These are phyloP conservation scores for Pythium dissimile DNA, from an alignment of 352 stramenopile genomes.

Conservation along the genomic window DNA sequence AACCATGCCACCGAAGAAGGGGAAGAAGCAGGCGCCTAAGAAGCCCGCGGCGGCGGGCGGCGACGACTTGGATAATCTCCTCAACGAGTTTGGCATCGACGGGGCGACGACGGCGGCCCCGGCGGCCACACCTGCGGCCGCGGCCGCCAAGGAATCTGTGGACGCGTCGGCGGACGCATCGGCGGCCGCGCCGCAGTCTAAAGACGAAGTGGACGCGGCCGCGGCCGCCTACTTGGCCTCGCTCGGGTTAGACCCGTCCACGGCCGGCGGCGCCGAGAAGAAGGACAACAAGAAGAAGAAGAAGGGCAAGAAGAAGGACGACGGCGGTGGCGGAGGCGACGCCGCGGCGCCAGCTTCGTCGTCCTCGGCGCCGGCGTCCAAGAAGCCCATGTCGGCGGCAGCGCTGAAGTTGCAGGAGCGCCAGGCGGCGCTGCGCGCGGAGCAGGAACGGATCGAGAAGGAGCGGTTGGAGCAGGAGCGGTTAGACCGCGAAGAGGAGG, in stretches of 20 bases:
- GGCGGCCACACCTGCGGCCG: slow-evolving; percentile 8
- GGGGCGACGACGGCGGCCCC: slow-evolving; percentile 29
- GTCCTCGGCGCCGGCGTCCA: slow-evolving; percentile 19
- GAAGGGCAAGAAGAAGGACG: slow-evolving; percentile 51
- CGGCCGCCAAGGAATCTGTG: slow-evolving; percentile 8
- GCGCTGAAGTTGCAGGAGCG: slow-evolving; percentile 72
- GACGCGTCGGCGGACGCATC: slow-evolving; percentile 10
- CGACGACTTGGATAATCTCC: slow-evolving; percentile 68
- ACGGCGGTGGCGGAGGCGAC: background rate
- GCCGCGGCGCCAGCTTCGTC: slow-evolving; percentile 4
- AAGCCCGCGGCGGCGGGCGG: slow-evolving; percentile 37
- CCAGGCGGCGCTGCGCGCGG: slow-evolving; percentile 61
- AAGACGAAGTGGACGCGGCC: slow-evolving; percentile 53
- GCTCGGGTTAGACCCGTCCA: slow-evolving; percentile 58
- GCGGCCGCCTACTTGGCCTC: slow-evolving; percentile 75
- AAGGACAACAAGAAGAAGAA: slow-evolving; percentile 89
- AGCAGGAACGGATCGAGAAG: slow-evolving; percentile 70
- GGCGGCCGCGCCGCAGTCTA: slow-evolving; percentile 10
- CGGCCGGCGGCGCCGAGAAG: slow-evolving; percentile 66
- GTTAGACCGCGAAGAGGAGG: slow-evolving; percentile 66
- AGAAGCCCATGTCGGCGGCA: slow-evolving; percentile 74
- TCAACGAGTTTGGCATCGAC: slow-evolving; percentile 82
- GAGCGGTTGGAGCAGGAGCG: slow-evolving; percentile 58
- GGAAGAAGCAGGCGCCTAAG: slow-evolving; percentile 48
- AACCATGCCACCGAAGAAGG: slow-evolving; percentile 79